Conservation (phyloP, 164 flowering plant genomes). For the Aristolochia californica region DNA sequence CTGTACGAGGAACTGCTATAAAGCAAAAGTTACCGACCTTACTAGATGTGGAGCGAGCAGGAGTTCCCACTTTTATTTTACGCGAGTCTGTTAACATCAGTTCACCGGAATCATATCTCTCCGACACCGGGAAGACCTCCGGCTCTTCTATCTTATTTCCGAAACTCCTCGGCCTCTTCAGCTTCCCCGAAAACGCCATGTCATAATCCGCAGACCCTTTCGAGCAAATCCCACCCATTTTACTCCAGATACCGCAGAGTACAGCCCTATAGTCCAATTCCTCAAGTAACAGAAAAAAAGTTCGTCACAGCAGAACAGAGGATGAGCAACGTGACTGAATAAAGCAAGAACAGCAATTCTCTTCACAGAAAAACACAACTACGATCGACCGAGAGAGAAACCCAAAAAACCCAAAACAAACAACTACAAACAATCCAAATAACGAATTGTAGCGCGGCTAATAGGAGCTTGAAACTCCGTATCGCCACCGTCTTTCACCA, state of each 20-base stretch:
- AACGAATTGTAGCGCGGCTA: no score
- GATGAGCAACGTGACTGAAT: no score
- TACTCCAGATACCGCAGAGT: background rate
- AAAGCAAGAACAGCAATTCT: background rate
- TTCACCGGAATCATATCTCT: conserved; percentile 7
- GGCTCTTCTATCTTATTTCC: background rate
- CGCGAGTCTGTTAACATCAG: conserved; percentile 1
- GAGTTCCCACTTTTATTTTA: conserved; percentile 2
- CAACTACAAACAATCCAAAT: no score
- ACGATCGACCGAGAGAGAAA: background rate
- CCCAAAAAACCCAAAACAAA: no score
- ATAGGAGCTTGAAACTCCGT: no score
- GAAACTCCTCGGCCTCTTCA: background rate
- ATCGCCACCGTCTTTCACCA: no score
- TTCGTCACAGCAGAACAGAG: no score
- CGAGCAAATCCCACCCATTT: background rate
- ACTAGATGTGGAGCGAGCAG: background rate
- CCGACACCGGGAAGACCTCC: background rate
- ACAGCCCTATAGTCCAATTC: no score
- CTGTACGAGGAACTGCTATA: background rate
- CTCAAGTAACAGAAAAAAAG: no score
- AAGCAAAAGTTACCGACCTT: background rate
- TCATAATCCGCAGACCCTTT: background rate
- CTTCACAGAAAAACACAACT: background rate
- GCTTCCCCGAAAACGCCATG: background rate